These are phyloP conservation scores for Mrakia blollopis DNA, from an alignment of 768 basidiomycete species.

Conservation along the genomic window DNA sequence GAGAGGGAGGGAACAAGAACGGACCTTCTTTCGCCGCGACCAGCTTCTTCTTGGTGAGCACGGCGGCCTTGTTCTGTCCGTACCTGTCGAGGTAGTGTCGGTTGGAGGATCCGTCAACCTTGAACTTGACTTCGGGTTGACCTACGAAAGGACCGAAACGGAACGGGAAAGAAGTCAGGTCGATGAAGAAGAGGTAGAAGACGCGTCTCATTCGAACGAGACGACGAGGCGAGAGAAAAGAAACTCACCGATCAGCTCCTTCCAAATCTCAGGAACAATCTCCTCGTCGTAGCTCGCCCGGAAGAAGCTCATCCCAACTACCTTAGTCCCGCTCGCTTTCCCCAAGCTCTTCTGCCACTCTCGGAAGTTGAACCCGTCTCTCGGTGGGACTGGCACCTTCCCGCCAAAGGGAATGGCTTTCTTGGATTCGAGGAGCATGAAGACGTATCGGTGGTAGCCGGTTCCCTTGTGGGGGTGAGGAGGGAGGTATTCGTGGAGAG, in stretches of 20 bases:
- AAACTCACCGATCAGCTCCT: constrained; percentile 29
- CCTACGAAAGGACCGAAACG: background rate
- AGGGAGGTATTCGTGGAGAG: constrained; percentile 60
- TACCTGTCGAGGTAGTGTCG: background rate
- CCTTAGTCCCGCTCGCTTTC: background rate
- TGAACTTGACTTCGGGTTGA: constrained; percentile 23
- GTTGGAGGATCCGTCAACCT: background rate
- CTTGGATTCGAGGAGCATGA: constrained; percentile 66
- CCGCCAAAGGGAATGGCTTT: background rate
- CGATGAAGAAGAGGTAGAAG: background rate
- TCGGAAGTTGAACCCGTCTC: constrained; percentile 15
- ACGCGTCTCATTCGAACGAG: no score
- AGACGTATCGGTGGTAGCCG: constrained; percentile 71
- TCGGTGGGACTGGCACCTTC: background rate
- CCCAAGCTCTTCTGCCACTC: background rate
- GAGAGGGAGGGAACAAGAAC: no score
- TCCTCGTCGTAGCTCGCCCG: constrained; percentile 7
- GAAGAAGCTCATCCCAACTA: constrained; percentile 28
- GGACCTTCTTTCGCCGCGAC: background rate
- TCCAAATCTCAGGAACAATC: constrained; percentile 29
- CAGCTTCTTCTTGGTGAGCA: background rate
- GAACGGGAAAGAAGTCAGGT: background rate
- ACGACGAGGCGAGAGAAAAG: background rate
- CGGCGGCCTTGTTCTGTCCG: constrained; percentile 9
- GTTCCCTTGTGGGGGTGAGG: constrained; percentile 89